Base-by-base conservation (phyloP, 106 monocot genomes). In the Phalaenopsis equestris region DNA sequence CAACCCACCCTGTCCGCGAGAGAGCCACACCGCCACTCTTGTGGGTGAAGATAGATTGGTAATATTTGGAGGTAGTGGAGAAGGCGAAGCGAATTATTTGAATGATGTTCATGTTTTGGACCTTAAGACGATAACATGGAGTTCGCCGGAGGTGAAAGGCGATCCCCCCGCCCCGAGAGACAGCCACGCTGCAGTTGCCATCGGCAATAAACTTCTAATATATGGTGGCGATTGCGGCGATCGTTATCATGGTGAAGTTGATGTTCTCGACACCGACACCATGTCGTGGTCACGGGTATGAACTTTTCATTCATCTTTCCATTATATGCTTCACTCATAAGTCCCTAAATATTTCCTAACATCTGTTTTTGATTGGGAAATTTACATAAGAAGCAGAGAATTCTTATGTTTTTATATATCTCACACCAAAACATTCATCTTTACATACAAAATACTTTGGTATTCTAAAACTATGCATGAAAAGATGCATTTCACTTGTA, bases 191-290 rank as follows among this genome's bases (percentile, higher is more conserved):
- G 93, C 96, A 1, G 87, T 93, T 23, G 87, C 91, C 0, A 75
- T 96, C n/a, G 96, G 88, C 1, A 90, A 80, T 67, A 84, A 80
- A 76, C 84, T 96, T 45, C 43, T 93, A 15, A 80, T 96, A 7
- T 96, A 90, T 46, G 96, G 96, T 18, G 96, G 96, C 11, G 96
- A 96, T 72, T 96, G 96, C 47, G 96, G 93, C 9, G 93, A 93
- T 64, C 91, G 87, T 15, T 96, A 96, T 56, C 89, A 91, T 18
- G 96, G 93, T 2, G 96, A 93, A 67, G 91, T 96, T 23, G 96
- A 96, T 78, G 85, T 93, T 73, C 89, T 96, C 55, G 93, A 96
- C 73, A 73, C 86, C 52, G 90, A 92, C 17, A 84, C 82, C 47
- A 84, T 96, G 83, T 79, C 86, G 76, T 96, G 96, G 96, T 90